Base-by-base conservation (phyloP, 768 basidiomycete species). In the Fomitopsis pulvina region DNA sequence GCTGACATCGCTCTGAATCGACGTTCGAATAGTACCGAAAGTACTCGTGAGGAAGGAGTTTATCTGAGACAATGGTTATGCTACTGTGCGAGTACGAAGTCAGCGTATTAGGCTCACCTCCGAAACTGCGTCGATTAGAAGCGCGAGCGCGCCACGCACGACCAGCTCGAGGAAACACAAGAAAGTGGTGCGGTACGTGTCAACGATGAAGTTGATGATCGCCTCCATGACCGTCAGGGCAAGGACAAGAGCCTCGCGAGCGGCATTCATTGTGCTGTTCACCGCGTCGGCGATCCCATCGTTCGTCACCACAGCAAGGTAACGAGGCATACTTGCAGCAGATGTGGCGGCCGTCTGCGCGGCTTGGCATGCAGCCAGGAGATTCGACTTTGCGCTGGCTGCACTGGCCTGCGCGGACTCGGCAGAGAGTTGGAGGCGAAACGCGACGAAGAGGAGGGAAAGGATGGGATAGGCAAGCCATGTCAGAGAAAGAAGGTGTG, bases 161-260 rank as follows among this genome's bases (percentile, higher is more conserved):
- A 89, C 82, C 39, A 98, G 76, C 66, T 98, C 92, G 55, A 96
- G 70, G 57, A 96, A 92, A 66, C 95, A 99, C 46, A 99, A 76
- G 60, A 95, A 84, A 2, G 94, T 88, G 2, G 92, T 94, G 34
- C 93, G 85, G 63, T 96, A 98, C 41, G 85, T 80, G 67, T 92
- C 87, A 56, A 98, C 79, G 55, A 96, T 78, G 66, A 98, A 97
- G 60, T 89, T 92, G 68, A 93, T 84, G 60, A 94, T 78, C 0
- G 75, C 82, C 63, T 96, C 91, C 80, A 95, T 85, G 30, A 83
- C 72, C 0, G 88, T 95, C 49, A 97, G 70, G 2, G 89, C 69
- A 34, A 90, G 69, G 29, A 86, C 70, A 46, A 96, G 75, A 5
- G 85, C 77, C 9, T 73, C 80, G 20, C 88, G 84, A 16, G 92